Conservation (phyloP, 73 alveolate genomes). For the Paramecium pentaurelia region DNA sequence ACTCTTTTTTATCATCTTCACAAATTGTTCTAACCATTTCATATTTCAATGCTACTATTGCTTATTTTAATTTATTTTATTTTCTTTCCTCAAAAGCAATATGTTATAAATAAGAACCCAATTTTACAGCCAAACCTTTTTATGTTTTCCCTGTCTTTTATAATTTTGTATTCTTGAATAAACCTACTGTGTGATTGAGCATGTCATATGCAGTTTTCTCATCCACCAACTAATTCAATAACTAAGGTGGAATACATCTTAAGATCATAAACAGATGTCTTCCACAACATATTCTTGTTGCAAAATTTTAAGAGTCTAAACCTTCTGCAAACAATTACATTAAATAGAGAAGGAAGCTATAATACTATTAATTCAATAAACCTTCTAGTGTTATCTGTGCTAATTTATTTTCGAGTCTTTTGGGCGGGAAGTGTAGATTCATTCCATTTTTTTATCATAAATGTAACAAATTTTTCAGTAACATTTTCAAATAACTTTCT, state of each 20-base stretch:
- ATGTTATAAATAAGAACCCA: conserved; percentile 34
- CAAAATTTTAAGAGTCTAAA: neutral
- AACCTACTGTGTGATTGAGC: conserved; percentile 12
- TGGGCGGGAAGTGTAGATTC: conserved; percentile 43
- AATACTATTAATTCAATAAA: neutral
- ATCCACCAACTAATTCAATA: neutral
- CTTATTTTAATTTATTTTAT: neutral
- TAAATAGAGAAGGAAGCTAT: neutral
- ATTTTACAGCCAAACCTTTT: conserved; percentile 29
- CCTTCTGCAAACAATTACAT: conserved; percentile 22
- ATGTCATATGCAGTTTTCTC: conserved; percentile 40
- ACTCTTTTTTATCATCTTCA: conserved; percentile 47
- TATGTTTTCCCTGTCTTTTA: conserved; percentile 31
- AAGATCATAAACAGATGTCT: conserved; percentile 12
- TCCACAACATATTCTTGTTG: conserved; percentile 8
- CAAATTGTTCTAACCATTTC: conserved; percentile 52
- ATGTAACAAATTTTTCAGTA: conserved; percentile 19
- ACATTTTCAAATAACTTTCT: conserved; percentile 3
- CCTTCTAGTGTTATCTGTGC: conserved; percentile 23
- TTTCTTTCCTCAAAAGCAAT: conserved; percentile 3
- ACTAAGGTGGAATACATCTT: neutral
- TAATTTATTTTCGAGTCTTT: conserved; percentile 28
- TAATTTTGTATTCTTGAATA: conserved; percentile 5
- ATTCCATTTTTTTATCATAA: conserved; percentile 7
- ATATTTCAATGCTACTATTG: conserved; percentile 15